Evolutionary conservation across 371 early-diverging fungal species (phyloP).

Genomic region (Mortierella sp.): DNA sequence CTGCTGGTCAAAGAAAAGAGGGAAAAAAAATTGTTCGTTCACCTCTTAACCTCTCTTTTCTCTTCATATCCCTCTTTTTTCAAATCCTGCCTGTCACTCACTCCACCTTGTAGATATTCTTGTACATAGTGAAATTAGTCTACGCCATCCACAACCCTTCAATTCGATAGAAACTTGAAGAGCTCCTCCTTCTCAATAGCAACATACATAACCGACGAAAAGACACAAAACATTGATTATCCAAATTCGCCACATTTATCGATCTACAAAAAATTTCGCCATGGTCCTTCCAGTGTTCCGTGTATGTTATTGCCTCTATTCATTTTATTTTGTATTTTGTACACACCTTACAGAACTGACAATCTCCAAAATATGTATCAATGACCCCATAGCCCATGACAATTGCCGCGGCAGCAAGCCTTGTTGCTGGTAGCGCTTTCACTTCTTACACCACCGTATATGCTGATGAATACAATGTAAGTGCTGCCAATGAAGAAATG

Average conservation of each 20-base stretch:
- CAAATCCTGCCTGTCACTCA: neutral
- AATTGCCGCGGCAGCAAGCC: conserved; percentile 32
- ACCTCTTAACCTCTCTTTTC: too few relatives aligned
- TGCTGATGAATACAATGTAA: conserved; percentile 44
- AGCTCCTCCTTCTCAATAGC: too few relatives aligned
- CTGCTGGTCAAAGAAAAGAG: neutral
- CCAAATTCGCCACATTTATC: neutral
- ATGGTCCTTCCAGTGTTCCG: conserved; percentile 17
- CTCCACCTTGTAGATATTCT: too few relatives aligned
- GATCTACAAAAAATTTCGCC: neutral
- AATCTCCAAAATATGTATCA: neutral
- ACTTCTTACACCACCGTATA: conserved; percentile 39
- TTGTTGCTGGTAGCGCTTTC: conserved; percentile 40
- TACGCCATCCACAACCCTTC: neutral
- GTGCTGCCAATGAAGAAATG: neutral
- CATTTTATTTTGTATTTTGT: neutral
- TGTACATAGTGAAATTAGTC: too few relatives aligned
- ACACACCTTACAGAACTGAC: neutral
- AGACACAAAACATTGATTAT: neutral
- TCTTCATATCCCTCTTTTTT: neutral
- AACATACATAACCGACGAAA: neutral
- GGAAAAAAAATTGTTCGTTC: too few relatives aligned
- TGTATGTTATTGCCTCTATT: conserved; percentile 1
- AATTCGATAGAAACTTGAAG: too few relatives aligned
- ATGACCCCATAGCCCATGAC: conserved; percentile 35